Base-by-base conservation (phyloP, 2,329 filamentous ascomycete genomes). In the Fusarium sp. region DNA sequence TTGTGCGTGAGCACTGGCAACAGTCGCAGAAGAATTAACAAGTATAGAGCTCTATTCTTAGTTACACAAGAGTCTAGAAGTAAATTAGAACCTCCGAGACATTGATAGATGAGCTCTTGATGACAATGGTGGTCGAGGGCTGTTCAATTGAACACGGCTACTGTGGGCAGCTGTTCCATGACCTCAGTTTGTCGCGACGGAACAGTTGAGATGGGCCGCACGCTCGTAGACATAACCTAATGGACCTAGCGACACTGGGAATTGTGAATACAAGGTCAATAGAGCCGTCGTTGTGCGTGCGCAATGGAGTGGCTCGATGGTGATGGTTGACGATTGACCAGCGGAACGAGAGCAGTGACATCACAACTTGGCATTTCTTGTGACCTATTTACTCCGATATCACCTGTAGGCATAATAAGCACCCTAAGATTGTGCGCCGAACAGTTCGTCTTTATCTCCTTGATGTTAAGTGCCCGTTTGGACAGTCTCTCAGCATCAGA, bases 11-110 rank as follows among this genome's bases (percentile, higher is more conserved):
- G 20, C 24, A 18, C 36, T 42, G 36, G 51, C 51, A n/a, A 11
- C 24, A 2, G 36, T n/a, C 11, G 3, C 26, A 55, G 20, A n/a
- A 15, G 6, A 0, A n/a, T 10, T 10, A 2, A 18, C 11, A 20
- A 14, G 4, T 3, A 5, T 2, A 39, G 36, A 30, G 15, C 20
- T 30, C 15, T 8, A n/a, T n/a, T n/a, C 4, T 6, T n/a, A 18
- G 20, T 10, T 0, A 0, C 1, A 6, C 1, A 8, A 20, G 12
- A 11, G 7, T 6, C 15, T 0, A 7, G 3, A 28, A n/a, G 5
- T 8, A 5, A 11, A 26, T 38, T 2, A 0, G 5, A 26, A 41
- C 4, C 14, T 42, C 45, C 4, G 8, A 5, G 22, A 24, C 3
- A 14, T 14, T 6, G 11, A 10, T 8, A 30, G 13, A 9, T 17